Percentiles rank a stretch among this genome's conserved stretches.
These are phyloP conservation scores for Ceratocystis harringtonii DNA, from an alignment of 2,329 filamentous ascomycete species.

Conservation along the genomic window DNA sequence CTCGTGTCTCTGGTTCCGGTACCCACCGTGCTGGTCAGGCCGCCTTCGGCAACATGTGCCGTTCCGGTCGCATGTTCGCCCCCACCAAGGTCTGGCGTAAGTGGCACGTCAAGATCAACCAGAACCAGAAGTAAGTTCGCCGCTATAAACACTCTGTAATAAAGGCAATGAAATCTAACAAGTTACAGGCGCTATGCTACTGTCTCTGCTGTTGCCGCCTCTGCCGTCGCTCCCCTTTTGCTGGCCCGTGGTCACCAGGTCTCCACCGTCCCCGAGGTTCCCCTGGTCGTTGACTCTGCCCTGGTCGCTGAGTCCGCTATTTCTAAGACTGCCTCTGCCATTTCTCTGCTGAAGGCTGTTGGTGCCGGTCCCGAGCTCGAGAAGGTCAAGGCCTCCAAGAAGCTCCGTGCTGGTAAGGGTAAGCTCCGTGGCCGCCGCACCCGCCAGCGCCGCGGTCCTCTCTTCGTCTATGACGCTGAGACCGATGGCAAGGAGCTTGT, in stretches of 20 bases:
- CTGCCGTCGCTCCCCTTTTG: constrained; percentile 84
- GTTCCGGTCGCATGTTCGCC: constrained; percentile 99
- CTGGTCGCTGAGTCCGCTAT: constrained; percentile 67
- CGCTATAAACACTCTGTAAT: not conserved
- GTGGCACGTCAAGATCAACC: constrained; percentile 99
- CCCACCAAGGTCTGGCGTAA: constrained; percentile 99
- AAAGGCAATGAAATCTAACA: constrained; percentile 18
- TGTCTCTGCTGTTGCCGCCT: constrained; percentile 91
- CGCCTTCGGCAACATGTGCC: constrained; percentile 99
- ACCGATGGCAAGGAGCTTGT: constrained; percentile 89
- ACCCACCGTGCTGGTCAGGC: constrained; percentile 99
- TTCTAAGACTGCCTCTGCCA: constrained; percentile 76
- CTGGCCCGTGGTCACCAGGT: constrained; percentile 95
- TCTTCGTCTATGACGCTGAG: constrained; percentile 94
- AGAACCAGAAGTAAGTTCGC: constrained; percentile 72
- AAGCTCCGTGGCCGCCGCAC: constrained; percentile 94
- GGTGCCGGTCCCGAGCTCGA: constrained; percentile 82
- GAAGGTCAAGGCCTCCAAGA: constrained; percentile 93
- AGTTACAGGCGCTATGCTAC: constrained; percentile 76
- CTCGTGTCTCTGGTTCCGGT: constrained; percentile 99
- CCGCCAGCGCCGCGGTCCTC: constrained; percentile 93
- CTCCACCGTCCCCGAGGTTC: constrained; percentile 83
- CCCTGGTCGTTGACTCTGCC: constrained; percentile 85
- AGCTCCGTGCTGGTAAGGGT: constrained; percentile 96
- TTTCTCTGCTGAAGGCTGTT: constrained; percentile 75